These are phyloP conservation scores for Immersiporthe knoxdaviesiana DNA, from an alignment of 2,329 filamentous ascomycete genomes.

Conservation along the genomic window DNA sequence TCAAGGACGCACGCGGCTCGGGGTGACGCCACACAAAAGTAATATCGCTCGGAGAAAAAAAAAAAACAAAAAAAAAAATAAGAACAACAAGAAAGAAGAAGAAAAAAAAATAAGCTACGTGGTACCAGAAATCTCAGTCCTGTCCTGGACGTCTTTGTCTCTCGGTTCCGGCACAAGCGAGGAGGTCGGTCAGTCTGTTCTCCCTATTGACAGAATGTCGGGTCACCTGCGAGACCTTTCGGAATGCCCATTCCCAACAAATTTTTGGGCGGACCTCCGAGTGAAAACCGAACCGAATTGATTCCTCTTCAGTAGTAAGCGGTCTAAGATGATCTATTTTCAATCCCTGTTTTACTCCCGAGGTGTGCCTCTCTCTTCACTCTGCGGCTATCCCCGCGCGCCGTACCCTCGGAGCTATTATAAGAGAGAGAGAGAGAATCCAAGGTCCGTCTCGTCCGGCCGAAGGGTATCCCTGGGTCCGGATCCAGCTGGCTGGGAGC, in stretches of 20 bases:
- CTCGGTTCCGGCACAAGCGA: conserved; percentile 5
- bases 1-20: background rate
- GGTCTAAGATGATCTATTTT: background rate
- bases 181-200: background rate
- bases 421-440: too few species aligned
- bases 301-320: too few species aligned
- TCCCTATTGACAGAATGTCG: background rate
- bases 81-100: background rate
- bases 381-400: background rate
- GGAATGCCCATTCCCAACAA: too few species aligned
- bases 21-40: conserved; percentile 1
- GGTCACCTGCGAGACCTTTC: background rate
- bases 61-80: background rate
- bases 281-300: too few species aligned
- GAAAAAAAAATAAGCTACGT: background rate
- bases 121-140: background rate
- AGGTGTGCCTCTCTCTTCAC: background rate
- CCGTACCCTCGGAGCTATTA: background rate
- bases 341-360: background rate
- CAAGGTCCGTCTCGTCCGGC: background rate
- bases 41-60: conserved; percentile 12
- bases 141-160: conserved; percentile 1
- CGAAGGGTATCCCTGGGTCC: background rate
- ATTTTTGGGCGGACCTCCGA: too few species aligned
- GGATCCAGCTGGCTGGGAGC: background rate